Base-by-base conservation (phyloP, 441 rosid genomes). In the Populus hybrid region DNA sequence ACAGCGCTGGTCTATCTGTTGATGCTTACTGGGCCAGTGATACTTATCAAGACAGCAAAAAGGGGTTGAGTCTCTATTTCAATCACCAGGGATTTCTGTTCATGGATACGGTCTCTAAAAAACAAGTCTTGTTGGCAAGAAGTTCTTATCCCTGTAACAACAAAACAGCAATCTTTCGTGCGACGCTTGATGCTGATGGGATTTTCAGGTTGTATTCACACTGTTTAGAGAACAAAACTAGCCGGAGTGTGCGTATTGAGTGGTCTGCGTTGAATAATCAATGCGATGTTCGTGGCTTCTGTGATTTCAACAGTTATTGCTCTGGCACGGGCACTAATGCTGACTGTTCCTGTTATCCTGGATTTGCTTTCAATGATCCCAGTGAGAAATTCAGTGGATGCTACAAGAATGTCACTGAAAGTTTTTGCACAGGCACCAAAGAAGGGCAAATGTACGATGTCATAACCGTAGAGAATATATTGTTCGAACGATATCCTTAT, bases 221-320 rank as follows among this genome's bases (percentile, higher is more conserved):
- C 53, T 64, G 73, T 7, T 59, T 83, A 1, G 66, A 73, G 7
- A 75, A 24, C 40, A 35, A 64, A 57, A 67, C 61, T 11, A 66
- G 0, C 46, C n/a, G 71, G 16, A 57, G 3, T 12, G 67, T 38
- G 8, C 59, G 11, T 1, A 42, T 0, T 30, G 70, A 46, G 57
- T 20, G 74, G 83, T 32, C 0, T 14, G 75, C 24, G 0, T 0
- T 3, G 35, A 0, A 32, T 32, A 42, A 78, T 59, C 69, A 6
- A 26, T 81, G 84, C 42, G 1, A 0, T 2, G 76, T 76, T 42
- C 40, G 4, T 0, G 80, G 80, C 1, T 18, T 6, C 8, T 84
- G 82, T 10, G 71, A 76, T 2, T 76, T 83, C 34, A 83, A 81
- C 20, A 83, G 83, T 38, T 83, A 80, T 11, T 83, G 80, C 34